These are phyloP conservation scores for Mortierella antarctica DNA, from an alignment of 192 early-diverging fungal genomes.

Conservation along the genomic window DNA sequence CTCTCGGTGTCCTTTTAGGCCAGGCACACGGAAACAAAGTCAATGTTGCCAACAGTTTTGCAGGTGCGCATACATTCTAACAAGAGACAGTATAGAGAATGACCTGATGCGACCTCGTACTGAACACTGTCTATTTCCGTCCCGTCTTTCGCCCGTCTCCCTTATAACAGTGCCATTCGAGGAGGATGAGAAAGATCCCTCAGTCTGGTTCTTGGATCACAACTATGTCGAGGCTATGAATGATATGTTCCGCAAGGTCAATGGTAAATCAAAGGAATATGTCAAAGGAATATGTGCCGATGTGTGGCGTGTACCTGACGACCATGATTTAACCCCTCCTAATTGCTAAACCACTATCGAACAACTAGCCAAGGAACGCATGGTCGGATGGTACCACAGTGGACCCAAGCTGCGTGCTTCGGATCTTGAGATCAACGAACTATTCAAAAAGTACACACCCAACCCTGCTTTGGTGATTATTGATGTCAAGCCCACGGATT, in stretches of 20 bases:
- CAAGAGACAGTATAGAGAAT: no score
- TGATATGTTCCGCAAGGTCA: constrained; percentile 99
- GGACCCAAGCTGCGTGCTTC: constrained; percentile 97
- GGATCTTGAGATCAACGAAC: constrained; percentile 97
- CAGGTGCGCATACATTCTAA: constrained; percentile 67
- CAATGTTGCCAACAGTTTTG: constrained; percentile 98
- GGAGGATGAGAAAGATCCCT: constrained; percentile 98
- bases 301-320: neutral
- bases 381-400: constrained; percentile 99
- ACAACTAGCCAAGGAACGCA: constrained; percentile 85
- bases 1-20: constrained; percentile 96
- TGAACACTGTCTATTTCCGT: constrained; percentile 8
- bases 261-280: constrained; percentile 69
- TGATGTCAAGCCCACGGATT: constrained; percentile 93
- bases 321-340: neutral
- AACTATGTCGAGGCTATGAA: constrained; percentile 99
- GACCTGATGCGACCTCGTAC: neutral
- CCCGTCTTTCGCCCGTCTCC: neutral
- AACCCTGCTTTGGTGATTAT: constrained; percentile 98
- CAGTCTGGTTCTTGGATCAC: constrained; percentile 99
- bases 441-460: constrained; percentile 94
- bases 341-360: neutral
- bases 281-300: neutral
- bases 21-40: constrained; percentile 88
- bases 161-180: constrained; percentile 92